Conservation (phyloP, 208 protist genomes). For the Leishmania amazonensis region DNA sequence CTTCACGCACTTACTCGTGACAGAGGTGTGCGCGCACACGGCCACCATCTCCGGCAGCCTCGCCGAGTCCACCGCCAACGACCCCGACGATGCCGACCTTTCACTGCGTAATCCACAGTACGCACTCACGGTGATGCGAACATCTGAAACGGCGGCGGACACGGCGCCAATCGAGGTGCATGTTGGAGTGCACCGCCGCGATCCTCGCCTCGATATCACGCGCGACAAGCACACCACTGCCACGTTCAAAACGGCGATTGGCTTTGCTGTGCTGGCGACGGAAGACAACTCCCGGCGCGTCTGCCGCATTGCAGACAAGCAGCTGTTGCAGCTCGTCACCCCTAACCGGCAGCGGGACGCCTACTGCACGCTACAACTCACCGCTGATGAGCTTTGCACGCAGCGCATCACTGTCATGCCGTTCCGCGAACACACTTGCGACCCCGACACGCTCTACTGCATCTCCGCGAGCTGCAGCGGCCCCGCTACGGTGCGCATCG, state of each 20-base stretch:
- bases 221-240: conserved; percentile 50
- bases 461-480: conserved; percentile 34
- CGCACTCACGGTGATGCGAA: conserved; percentile 27
- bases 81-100: conserved; percentile 14
- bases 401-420: conserved; percentile 45
- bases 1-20: conserved; percentile 79
- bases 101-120: conserved; percentile 58
- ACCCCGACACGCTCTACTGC: conserved; percentile 38
- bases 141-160: neutral
- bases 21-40: conserved; percentile 31
- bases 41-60: conserved; percentile 38
- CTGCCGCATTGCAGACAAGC: conserved; percentile 35
- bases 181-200: conserved; percentile 73
- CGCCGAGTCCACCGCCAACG: conserved; percentile 20
- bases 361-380: conserved; percentile 30
- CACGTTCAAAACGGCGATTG: conserved; percentile 52
- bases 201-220: conserved; percentile 69
- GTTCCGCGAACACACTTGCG: conserved; percentile 35
- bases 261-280: conserved; percentile 55
- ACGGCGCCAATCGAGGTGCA: conserved; percentile 44
- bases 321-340: conserved; percentile 35
- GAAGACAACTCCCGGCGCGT: conserved; percentile 62
- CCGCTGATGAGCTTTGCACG: neutral
- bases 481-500: conserved; percentile 31
- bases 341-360: conserved; percentile 33